Base-by-base conservation (phyloP, 257 asterid genomes). In the Orobanche coerulescens region DNA sequence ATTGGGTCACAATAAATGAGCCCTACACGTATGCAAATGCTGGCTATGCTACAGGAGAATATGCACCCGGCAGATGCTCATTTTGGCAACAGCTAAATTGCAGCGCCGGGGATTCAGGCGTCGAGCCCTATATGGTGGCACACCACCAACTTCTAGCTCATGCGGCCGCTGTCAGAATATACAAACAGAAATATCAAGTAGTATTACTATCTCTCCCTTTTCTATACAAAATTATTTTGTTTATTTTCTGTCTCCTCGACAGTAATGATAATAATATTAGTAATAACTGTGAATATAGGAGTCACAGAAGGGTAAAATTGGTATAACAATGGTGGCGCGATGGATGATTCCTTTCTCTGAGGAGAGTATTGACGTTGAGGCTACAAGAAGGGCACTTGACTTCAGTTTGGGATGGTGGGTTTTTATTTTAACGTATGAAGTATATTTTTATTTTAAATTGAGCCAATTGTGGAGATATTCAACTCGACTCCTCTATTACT, bases 1-100 rank as follows among this genome's bases (percentile, higher is more conserved):
- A 36, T 15, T 73, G 78, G 78, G 56, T 50, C 48, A 73, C 74
- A 10, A 24, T 73, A 16, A 73, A 73, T 12, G 78, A 73, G 66
- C 78, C 78, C 0, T 68, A 59, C 5, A 59, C 56, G 13, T 68
- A 19, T 24, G 61, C 18, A 0, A 28, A 5, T 4, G 55, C 47
- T 18, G 67, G 62, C 2, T 60, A 60, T 53, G 52, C 13, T 9
- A 57, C 43, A 0, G 64, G 72, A 47, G 72, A 58, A 33, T 46
- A 58, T 47, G 69, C 69, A 6, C 74, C 74, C 2, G 66, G 64
- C 4, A 43, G 74, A 20, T 69, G 74, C 39, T 69, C 74, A 0
- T 33, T 23, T 12, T 61, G 74, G 69, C 57, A 51, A 61, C 8
- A 26, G 1, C 36, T 37, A 8, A 54, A 54, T 8, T 70, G 75